Evolutionary conservation across 148 eudicot species (phyloP), one percentile per base, ranked within the genome.

Genomic region (Vaccinium vitisidaea): DNA sequence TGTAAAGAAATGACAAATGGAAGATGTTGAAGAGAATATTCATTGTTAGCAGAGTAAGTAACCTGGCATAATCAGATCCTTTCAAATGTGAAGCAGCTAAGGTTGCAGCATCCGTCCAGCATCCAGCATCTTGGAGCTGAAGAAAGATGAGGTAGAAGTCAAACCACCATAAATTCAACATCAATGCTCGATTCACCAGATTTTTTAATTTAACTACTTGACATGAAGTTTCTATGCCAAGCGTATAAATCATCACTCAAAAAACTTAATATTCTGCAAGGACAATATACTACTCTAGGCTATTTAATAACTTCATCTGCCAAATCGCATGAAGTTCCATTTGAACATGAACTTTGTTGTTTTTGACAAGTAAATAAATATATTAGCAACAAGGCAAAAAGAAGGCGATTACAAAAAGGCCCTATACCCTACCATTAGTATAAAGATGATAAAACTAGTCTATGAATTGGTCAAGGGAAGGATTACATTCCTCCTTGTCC

Each of bases 41-140:
- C 73, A 39, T 63, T 61, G 48, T 53, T 14, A 21, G 50, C 39
- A 71, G 78, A 86, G 82, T 83, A 81, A 76, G 84, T 43, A 50
- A 97, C 99, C 99, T 90, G 80, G 98, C 94, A 89, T 97, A 97
- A 87, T 95, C 98, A 81, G 99, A 91, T 86, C 99, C 99, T 86
- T 94, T 91, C 81, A 97, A 88, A 91, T 97, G 99, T 82, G 99
- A 92, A 65, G 99, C 98, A 78, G 99, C 99, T 85, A 97, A 90
- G 75, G 99, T 97, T 90, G 99, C 99, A 87, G 99, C 99, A 90
- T 97, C 99, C 7, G 98, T 95, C 99, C 99, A 95, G 87, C 95
- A 95, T 83, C 99, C 99, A 84, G 99, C 99, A 91, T 97, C 99
- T 90, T 97, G 99, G 81, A 97, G 92, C 99, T 97, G 93, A 88